Conservation (phyloP, 1,139 yeast species). For the Candida mesenterica region DNA sequence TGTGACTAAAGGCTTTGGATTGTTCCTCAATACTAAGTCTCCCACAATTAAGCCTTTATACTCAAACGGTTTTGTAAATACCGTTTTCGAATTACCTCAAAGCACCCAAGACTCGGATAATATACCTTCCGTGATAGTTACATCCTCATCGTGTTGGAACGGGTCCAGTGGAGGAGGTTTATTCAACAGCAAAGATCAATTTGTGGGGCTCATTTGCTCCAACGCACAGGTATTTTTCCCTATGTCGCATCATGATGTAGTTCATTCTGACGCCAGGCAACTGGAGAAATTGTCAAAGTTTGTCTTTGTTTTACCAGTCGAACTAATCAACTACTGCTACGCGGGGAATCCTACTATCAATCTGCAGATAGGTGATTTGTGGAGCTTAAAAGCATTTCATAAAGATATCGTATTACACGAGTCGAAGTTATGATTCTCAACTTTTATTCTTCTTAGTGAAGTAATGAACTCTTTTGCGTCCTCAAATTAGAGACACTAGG, state of each 20-base stretch:
- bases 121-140: conserved; percentile 27
- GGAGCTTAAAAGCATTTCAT: conserved; percentile 16
- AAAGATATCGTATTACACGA: conserved; percentile 13
- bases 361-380: conserved; percentile 12
- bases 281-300: conserved; percentile 16
- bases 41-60: conserved; percentile 34
- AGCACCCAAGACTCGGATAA: conserved; percentile 8
- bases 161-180: conserved; percentile 78
- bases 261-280: conserved; percentile 2
- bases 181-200: conserved; percentile 21
- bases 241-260: conserved; percentile 4
- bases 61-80: conserved; percentile 46
- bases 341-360: conserved; percentile 4
- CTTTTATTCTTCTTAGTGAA: too few relatives aligned
- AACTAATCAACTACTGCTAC: conserved; percentile 15
- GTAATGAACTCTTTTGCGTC: conserved; percentile 1
- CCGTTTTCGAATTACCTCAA: conserved; percentile 15
- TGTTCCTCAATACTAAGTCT: conserved; percentile 31
- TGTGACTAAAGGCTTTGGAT: conserved; percentile 56
- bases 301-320: conserved; percentile 15
- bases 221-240: conserved; percentile 45
- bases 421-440: conserved; percentile 14
- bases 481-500: conserved; percentile 4
- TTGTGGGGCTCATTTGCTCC: conserved; percentile 62
- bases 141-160: conserved; percentile 70